These are phyloP conservation scores for Pseudotulostoma volvatum DNA, from an alignment of 495 filamentous ascomycete genomes.

Conservation along the genomic window DNA sequence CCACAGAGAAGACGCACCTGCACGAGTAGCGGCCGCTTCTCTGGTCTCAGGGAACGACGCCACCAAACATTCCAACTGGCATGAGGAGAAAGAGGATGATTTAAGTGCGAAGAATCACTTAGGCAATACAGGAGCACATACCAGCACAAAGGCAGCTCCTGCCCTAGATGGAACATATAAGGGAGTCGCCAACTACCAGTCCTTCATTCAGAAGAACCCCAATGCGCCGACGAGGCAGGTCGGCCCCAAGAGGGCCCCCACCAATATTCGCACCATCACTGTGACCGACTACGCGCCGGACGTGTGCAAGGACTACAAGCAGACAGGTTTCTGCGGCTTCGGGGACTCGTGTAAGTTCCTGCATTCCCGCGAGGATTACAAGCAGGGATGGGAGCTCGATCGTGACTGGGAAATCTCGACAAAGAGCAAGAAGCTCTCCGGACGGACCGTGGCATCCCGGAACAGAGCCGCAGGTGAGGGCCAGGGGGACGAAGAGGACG, in stretches of 20 bases:
- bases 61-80: constrained; percentile 88
- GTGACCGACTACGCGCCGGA: constrained; percentile 85
- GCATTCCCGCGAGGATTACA: constrained; percentile 75
- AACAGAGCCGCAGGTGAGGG: constrained; percentile 27
- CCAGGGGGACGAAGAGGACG: constrained; percentile 39
- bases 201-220: constrained; percentile 70
- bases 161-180: constrained; percentile 56
- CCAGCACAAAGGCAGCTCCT: constrained; percentile 9
- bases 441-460: constrained; percentile 42
- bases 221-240: constrained; percentile 54
- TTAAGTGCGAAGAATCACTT: constrained; percentile 45
- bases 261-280: constrained; percentile 82
- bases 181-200: constrained; percentile 52
- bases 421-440: constrained; percentile 52
- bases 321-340: constrained; percentile 73
- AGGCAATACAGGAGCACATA: constrained; percentile 38
- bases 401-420: constrained; percentile 77
- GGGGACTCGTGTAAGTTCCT: constrained; percentile 68
- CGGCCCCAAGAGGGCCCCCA: constrained; percentile 76
- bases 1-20: constrained; percentile 31
- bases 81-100: constrained; percentile 37
- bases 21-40: constrained; percentile 31
- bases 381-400: constrained; percentile 90
- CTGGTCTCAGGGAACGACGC: constrained; percentile 66
- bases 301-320: constrained; percentile 90